Evolutionary conservation across 139 green algal genomes (phyloP).

Genomic region (Pseudopediastrum boryanum): DNA sequence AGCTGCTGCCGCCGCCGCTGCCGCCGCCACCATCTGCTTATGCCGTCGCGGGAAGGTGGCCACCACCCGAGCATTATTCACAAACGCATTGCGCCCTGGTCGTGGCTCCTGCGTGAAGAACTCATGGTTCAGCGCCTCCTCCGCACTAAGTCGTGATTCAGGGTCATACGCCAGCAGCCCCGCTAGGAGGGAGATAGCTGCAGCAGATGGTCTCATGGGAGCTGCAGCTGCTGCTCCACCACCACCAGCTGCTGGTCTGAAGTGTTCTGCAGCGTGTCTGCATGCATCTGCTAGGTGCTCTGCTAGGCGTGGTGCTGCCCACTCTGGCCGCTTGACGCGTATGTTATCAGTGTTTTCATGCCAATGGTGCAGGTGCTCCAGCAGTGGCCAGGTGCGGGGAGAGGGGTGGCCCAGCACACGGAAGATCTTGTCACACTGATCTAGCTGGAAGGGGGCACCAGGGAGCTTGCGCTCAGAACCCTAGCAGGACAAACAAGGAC

Average conservation of each 20-base stretch:
- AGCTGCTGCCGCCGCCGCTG: background rate
- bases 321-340: background rate
- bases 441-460: conserved; percentile 30
- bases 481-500: background rate
- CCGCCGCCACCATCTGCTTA: conserved; percentile 19
- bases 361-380: conserved; percentile 69
- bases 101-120: conserved; percentile 60
- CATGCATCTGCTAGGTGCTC: conserved; percentile 21
- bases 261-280: background rate
- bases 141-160: conserved; percentile 55
- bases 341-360: conserved; percentile 52
- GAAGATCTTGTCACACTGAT: conserved; percentile 52
- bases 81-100: conserved; percentile 49
- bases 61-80: background rate
- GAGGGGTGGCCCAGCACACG: conserved; percentile 57
- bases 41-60: conserved; percentile 25
- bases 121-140: conserved; percentile 60
- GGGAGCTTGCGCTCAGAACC: conserved; percentile 63
- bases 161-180: conserved; percentile 67
- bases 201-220: background rate
- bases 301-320: conserved; percentile 1
- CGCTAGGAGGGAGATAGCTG: conserved; percentile 6
- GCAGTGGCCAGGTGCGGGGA: conserved; percentile 49
- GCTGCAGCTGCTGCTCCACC: background rate
- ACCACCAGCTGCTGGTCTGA: background rate